phyloP scores from a whole-genome alignment of 176 grass and related monocot species.

The barley (Hordeum vulgare) region DNA sequence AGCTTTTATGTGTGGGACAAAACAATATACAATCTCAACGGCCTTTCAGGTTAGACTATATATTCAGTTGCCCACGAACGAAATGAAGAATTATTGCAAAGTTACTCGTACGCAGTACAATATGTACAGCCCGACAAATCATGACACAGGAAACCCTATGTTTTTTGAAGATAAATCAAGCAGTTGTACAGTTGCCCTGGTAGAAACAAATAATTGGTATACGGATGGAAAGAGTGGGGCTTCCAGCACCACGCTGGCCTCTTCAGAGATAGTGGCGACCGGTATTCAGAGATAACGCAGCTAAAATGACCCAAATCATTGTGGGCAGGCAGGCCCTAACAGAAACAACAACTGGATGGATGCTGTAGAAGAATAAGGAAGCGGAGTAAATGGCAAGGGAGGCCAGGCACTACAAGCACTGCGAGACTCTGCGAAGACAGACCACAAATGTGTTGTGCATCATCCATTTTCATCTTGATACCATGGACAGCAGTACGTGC shows the following conservation, averaged over 20 bases:
- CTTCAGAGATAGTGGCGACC: not conserved
- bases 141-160: not conserved
- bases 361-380: conserved; percentile 12
- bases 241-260: not conserved
- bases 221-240: not conserved
- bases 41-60: not conserved
- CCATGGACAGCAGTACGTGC: conserved; percentile 13
- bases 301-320: not conserved
- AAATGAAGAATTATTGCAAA: not conserved
- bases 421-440: conserved; percentile 1
- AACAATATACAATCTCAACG: not conserved
- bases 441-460: conserved; percentile 5
- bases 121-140: not conserved
- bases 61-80: too few relatives aligned
- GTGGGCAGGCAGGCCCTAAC: not conserved
- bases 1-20: too few relatives aligned
- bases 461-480: conserved; percentile 13
- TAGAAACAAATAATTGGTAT: not conserved
- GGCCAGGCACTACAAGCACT: not conserved
- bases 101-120: not conserved
- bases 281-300: not conserved
- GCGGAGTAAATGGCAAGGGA: conserved; percentile 24
- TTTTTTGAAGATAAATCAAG: not conserved
- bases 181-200: not conserved
- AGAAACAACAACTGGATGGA: conserved; percentile 10